These are phyloP conservation scores for Fusarium penzigii DNA, from an alignment of 2,329 filamentous ascomycete species.

Conservation along the genomic window DNA sequence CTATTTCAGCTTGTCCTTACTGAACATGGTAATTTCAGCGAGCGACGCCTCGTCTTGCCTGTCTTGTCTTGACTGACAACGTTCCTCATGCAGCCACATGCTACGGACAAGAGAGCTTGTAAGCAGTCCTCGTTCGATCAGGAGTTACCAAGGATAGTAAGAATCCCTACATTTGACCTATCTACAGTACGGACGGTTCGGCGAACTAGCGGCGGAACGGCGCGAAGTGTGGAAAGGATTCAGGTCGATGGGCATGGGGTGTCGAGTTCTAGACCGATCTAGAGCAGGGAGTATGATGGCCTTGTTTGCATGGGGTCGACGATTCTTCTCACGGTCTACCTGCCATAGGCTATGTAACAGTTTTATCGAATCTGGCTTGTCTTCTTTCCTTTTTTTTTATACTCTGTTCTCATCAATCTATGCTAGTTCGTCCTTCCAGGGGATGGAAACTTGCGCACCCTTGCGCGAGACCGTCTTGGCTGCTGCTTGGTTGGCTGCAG, in stretches of 20 bases:
- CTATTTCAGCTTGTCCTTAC: no score
- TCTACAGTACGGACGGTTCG: constrained; percentile 13
- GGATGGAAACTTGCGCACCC: constrained; percentile 46
- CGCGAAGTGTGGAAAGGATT: constrained; percentile 21
- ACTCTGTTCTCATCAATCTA: constrained; percentile 11
- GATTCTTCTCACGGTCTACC: constrained; percentile 5
- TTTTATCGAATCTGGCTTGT: neutral
- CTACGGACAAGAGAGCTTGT: constrained; percentile 12
- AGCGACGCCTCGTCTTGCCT: no score
- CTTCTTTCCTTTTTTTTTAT: neutral
- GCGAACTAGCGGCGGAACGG: constrained; percentile 6
- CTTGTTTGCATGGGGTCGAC: neutral
- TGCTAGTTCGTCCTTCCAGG: constrained; percentile 45
- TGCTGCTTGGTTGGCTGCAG: constrained; percentile 53
- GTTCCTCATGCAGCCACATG: neutral
- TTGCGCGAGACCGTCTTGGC: constrained; percentile 44
- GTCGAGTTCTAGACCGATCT: constrained; percentile 30
- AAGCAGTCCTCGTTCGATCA: constrained; percentile 24
- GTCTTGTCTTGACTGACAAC: neutral
- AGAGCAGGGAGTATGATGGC: constrained; percentile 5
- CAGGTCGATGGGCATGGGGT: constrained; percentile 31
- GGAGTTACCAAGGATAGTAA: constrained; percentile 21
- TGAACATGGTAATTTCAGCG: no score
- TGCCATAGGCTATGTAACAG: neutral
- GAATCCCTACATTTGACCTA: constrained; percentile 18